Conservation (phyloP, 2,329 filamentous ascomycete genomes). For the Nigrospora osmanthi region DNA sequence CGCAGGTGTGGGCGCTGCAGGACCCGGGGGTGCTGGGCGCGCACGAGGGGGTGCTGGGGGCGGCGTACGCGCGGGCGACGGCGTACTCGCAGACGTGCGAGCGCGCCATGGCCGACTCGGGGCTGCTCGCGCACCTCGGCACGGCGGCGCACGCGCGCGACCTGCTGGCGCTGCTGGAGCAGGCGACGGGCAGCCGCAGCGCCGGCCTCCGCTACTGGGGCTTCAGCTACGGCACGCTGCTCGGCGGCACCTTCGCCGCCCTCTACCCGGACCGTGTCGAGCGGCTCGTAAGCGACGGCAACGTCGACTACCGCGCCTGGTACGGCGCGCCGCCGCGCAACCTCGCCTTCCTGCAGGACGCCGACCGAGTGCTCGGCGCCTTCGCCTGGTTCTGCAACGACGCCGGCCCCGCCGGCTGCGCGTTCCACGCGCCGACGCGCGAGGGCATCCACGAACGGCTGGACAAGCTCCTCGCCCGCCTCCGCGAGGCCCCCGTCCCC, state of each 20-base stretch:
- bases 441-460: constrained; percentile 22
- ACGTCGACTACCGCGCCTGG: constrained; percentile 49
- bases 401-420: not conserved
- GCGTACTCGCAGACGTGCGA: constrained; percentile 2
- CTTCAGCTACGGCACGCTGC: constrained; percentile 45
- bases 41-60: constrained; percentile 20
- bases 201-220: constrained; percentile 43
- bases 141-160: constrained; percentile 37
- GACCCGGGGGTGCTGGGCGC: not conserved
- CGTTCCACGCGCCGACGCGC: not conserved
- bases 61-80: not conserved
- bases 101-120: not conserved
- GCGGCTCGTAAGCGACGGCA: constrained; percentile 42
- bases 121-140: constrained; percentile 31
- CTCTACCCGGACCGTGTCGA: constrained; percentile 43
- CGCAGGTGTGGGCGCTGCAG: not conserved
- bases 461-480: constrained; percentile 35
- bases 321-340: constrained; percentile 30
- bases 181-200: constrained; percentile 22
- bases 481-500: constrained; percentile 33
- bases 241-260: constrained; percentile 43
- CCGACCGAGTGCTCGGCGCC: constrained; percentile 15
- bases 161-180: constrained; percentile 36
- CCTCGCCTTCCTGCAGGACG: constrained; percentile 15
- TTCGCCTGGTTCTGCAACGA: not conserved